Evolutionary conservation across 2,329 filamentous ascomycete genomes (phyloP), one percentile per base, ranked within the genome.

Genomic region (Trichoderma cornu-damae): DNA sequence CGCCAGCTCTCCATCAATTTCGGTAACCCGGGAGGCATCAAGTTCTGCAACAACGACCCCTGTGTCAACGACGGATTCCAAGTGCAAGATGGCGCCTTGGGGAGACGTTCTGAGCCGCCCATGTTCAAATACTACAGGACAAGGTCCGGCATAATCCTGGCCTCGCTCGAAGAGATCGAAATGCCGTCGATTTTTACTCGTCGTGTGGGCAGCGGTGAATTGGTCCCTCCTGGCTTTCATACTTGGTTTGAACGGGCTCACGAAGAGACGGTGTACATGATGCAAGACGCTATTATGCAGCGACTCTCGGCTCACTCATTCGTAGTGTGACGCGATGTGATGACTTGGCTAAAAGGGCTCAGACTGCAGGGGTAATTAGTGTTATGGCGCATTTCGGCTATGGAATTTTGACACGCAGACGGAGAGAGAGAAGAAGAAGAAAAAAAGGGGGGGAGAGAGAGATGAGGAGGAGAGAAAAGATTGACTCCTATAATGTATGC

Each of bases 21-120:
- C 37, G 63, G 61, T n/a, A 63, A 62, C 28, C 62, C 61, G 2
- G 59, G 57, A 1, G 20, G 47, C 30, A 49, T 61, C 51, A 61
- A 55, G 5, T 65, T 57, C 49, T 65, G 63, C 54, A 50, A 32
- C 34, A 63, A 64, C 28, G 52, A 63, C 9, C 24, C 38, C 3
- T 65, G 62, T 48, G 52, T 59, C 20, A 65, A 65, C 12, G 63
- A 65, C 43, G 61, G 61, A 16, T 61, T 50, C 16, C 24, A 65
- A 38, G 58, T 64, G 3, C 63, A 65, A 35, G 57, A 64, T 9
- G 48, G 53, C 6, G 26, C 50, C 4, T 43, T 61, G 37, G 34
- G 44, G 38, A 63, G 58, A 32, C 60, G 57, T 26, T 48, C 44
- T 2, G 53, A 59, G 44, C 32, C 48, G 40, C 61, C 58, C 8